Evolutionary conservation across 2,329 filamentous ascomycete genomes (phyloP), one percentile per base, ranked within the genome.

Genomic region (Sporothrix globosa): DNA sequence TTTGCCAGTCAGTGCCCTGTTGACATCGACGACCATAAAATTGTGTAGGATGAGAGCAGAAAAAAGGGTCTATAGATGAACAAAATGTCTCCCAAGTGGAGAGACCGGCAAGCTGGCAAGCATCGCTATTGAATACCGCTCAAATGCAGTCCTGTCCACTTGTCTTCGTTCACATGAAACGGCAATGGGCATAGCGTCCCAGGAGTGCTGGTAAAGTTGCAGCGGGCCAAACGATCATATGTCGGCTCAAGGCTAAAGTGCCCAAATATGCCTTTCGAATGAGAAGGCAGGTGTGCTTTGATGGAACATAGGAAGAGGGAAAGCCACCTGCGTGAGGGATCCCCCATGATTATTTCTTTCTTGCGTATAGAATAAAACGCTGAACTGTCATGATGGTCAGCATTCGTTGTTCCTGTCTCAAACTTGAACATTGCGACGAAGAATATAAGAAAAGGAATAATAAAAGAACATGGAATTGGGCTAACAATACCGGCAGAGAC

Each of bases 191-290:
- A 30, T 6, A 60, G 30, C 14, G 30, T n/a, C 19, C 56, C 24
- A 21, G 34, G 30, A 39, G 19, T 11, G 30, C 34, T 21, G 30
- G 17, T 10, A 41, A 21, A 41, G 30, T 21, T 10, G 30, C 13
- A 41, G n/a, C 30, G 30, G 34, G 3, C 30, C 56, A 60, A 60
- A 41, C 30, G 56, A 60, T 41, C 56, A 41, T 60, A 41, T 41
- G 34, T 21, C 56, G 30, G 56, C 56, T 60, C 56, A 60, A 60
- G 56, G 56, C 30, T 60, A 60, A 60, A 60, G 6, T 41, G 34
- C 52, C 19, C 34, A 60, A 19, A 41, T 41, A 60, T 41, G 56
- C 56, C 30, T 21, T 60, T 41, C 19, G 34, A 3, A 41, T 17
- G 6, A 60, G 17, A 13, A 21, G 30, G 56, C 7, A 17, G 24